These are phyloP conservation scores for Dianthus caryophyllus DNA, from an alignment of 148 eudicot genomes.

Conservation along the genomic window DNA sequence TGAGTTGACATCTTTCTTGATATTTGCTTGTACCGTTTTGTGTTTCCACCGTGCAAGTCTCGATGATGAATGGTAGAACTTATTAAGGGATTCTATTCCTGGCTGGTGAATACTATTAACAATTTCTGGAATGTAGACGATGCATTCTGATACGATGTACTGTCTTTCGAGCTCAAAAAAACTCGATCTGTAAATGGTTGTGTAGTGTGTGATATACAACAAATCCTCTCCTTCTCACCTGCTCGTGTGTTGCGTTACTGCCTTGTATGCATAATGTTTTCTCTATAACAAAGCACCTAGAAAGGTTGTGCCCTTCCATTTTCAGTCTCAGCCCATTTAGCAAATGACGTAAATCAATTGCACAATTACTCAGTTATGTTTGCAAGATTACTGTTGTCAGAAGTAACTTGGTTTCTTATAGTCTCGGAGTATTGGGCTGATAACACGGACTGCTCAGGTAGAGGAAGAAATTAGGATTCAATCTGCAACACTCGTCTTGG, in stretches of 20 bases:
- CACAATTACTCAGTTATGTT: too few species aligned
- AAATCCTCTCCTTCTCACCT: neutral
- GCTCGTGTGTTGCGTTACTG: neutral
- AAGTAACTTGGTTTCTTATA: too few species aligned
- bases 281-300: neutral
- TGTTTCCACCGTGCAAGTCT: slow-evolving; percentile 91
- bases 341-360: too few species aligned
- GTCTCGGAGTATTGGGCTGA: too few species aligned
- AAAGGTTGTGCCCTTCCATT: neutral
- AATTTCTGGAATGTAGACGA: neutral
- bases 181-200: neutral
- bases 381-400: too few species aligned
- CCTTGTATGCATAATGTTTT: neutral
- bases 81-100: neutral
- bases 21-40: slow-evolving; percentile 78
- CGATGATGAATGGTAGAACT: slow-evolving; percentile 67
- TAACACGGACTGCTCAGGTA: too few species aligned
- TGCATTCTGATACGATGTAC: neutral
- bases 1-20: slow-evolving; percentile 77
- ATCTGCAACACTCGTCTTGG: too few species aligned
- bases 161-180: neutral
- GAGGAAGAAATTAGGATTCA: too few species aligned
- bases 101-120: neutral
- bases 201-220: neutral
- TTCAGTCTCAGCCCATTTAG: too few species aligned